Base-by-base conservation (phyloP, 192 early-diverging fungal genomes). In the Coemansia reversa region DNA sequence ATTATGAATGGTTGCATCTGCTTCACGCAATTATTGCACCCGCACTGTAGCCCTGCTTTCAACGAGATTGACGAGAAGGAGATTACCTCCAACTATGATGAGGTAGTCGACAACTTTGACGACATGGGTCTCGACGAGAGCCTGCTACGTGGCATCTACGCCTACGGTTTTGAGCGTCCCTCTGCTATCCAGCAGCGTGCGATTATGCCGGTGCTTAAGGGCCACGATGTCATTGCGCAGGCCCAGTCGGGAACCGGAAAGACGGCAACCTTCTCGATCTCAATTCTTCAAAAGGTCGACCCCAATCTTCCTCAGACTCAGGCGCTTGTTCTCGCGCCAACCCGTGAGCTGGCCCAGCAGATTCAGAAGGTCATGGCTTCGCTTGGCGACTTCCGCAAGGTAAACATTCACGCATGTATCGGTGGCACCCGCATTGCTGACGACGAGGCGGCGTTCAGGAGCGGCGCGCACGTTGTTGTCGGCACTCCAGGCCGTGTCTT, bases 181-280 rank as follows among this genome's bases (percentile, higher is more conserved):
- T 98, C 96, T 49, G 86, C 93, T 55, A 97, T 98, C 83, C 96
- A 98, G 85, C 90, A 92, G 83, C 90, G 96, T 76, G 96, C 95
- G 58, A 98, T 98, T 65, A 84, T 94, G 72, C 96, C 96, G 58
- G 91, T 99, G 55, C 84, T 98, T 64, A 94, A 93, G 86, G 90
- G 87, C 51, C 91, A 87, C 81, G 97, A 99, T 85, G 96, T 99
- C 60, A 99, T 99, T 86, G 97, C 97, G 56, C 97, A 99, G 87
- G 97, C 97, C 30, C 96, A 99, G 86, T 97, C 96, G 58, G 97
- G 97, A 87, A 98, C 96, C 71, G 97, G 96, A 79, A 99, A 99
- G 86, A 98, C 95, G 62, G 96, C 96, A 69, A 99, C 97, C 63
- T 99, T 98, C 90, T 98, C 95, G 67, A 97, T 99, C 78, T 95